A percentile compares a stretch with the other conserved stretches of the same genome.
phyloP scores from a whole-genome alignment of 2,329 filamentous ascomycete genomes.

The Pleomassaria siparia region DNA sequence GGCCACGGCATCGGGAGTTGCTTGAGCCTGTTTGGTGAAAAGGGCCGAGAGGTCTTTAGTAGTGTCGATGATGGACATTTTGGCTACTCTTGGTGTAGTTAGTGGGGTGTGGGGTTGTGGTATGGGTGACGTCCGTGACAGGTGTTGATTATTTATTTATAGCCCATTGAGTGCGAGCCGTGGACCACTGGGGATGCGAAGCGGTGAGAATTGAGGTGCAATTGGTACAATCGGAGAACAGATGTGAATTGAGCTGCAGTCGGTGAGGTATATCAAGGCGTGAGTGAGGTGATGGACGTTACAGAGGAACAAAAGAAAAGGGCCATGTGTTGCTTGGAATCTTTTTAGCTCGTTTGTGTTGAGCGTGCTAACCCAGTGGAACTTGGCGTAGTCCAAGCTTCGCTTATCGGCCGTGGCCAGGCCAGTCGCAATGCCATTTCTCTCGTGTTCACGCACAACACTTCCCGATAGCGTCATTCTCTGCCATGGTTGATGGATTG shows the following conservation, averaged over 20 bases:
- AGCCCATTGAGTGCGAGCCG: neutral
- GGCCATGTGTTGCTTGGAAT: neutral
- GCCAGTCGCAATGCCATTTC: constrained; percentile 7
- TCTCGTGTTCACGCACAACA: neutral
- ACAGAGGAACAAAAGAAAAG: neutral
- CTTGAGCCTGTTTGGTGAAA: constrained; percentile 67
- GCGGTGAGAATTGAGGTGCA: neutral
- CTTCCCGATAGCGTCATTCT: constrained; percentile 17
- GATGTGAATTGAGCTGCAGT: neutral
- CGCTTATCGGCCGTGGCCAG: constrained; percentile 3
- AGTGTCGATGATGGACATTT: constrained; percentile 69
- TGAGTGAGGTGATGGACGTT: neutral
- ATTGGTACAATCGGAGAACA: neutral
- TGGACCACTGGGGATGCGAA: neutral
- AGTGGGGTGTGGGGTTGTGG: neutral
- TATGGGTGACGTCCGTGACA: neutral
- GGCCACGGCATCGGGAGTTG: constrained; percentile 69
- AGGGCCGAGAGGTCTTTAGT: constrained; percentile 72
- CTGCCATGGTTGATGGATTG: neutral
- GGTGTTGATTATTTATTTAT: neutral
- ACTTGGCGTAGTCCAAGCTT: constrained; percentile 8
- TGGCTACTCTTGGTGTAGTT: constrained; percentile 2
- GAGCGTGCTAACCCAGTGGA: constrained; percentile 13
- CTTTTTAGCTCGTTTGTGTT: constrained; percentile 10
- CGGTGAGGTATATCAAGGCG: neutral